These are phyloP conservation scores for Hypoxylon sp. DNA, from an alignment of 2,329 filamentous ascomycete species.

Conservation along the genomic window DNA sequence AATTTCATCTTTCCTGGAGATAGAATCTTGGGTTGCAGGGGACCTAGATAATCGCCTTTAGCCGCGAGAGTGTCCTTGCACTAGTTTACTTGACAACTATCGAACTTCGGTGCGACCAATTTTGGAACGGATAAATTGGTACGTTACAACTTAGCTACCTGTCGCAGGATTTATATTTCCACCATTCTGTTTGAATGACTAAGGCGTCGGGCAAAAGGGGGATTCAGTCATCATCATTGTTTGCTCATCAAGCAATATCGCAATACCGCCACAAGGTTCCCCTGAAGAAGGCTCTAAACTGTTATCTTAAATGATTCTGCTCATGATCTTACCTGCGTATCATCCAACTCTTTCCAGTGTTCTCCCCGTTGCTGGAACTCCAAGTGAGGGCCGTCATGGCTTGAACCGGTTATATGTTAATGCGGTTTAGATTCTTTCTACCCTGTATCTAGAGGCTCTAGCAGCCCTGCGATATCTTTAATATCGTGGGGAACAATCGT, in stretches of 20 bases:
- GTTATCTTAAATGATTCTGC: too few species aligned
- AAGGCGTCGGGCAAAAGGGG: not conserved
- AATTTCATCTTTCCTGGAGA: slow-evolving; percentile 18
- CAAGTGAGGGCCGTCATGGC: too few species aligned
- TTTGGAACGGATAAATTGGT: slow-evolving; percentile 35
- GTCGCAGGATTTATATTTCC: not conserved
- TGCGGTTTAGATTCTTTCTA: not conserved
- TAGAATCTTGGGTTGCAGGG: slow-evolving; percentile 22
- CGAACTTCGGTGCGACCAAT: slow-evolving; percentile 22
- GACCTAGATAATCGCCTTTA: slow-evolving; percentile 26
- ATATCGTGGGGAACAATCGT: too few species aligned
- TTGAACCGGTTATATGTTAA: too few species aligned
- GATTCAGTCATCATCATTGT: too few species aligned
- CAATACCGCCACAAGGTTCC: too few species aligned
- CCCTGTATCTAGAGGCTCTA: not conserved
- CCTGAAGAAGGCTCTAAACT: too few species aligned
- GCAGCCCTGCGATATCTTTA: not conserved
- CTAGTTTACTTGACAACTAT: slow-evolving; percentile 19
- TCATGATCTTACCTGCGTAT: too few species aligned
- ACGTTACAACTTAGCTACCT: slow-evolving; percentile 18
- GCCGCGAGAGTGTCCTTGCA: slow-evolving; percentile 26
- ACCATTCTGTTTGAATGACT: not conserved
- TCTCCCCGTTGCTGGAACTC: too few species aligned
- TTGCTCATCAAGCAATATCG: too few species aligned
- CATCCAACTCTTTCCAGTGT: too few species aligned